Percentiles rank a stretch among this genome's conserved stretches.
Evolutionary conservation across 441 rosid genomes (phyloP).

Genomic region (Jatropha multifida): DNA sequence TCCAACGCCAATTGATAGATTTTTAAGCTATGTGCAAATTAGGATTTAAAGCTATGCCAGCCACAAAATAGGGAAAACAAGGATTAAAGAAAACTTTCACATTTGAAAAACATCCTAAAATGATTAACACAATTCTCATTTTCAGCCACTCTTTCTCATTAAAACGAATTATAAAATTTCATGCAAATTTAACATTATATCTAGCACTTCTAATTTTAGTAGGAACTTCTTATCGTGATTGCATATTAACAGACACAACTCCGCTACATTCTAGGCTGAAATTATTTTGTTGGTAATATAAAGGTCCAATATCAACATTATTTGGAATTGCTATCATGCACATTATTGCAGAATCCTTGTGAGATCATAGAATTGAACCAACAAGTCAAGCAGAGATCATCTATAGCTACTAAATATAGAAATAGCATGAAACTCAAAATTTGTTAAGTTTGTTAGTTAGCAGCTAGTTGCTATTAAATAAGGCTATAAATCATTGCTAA

Average conservation of each 20-base stretch:
- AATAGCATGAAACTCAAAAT: background rate
- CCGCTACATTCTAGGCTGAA: background rate
- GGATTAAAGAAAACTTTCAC: background rate
- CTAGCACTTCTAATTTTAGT: background rate
- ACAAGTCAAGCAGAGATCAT: background rate
- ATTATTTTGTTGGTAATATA: background rate
- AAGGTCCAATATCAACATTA: background rate
- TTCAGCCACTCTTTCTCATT: background rate
- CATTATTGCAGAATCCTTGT: background rate
- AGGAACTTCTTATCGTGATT: background rate
- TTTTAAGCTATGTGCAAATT: conserved; percentile 2
- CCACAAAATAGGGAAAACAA: background rate
- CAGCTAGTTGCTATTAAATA: background rate
- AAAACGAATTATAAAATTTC: background rate
- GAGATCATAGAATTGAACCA: background rate
- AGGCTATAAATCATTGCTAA: background rate
- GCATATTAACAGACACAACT: background rate
- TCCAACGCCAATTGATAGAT: background rate
- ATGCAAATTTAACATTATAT: background rate
- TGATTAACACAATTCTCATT: background rate
- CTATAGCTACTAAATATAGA: background rate
- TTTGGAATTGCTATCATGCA: background rate
- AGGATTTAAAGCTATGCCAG: background rate
- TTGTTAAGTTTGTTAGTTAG: background rate
- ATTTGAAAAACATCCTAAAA: background rate